These are phyloP conservation scores for Aspergillus sp. DNA, from an alignment of 2,329 filamentous ascomycete species.

Conservation along the genomic window DNA sequence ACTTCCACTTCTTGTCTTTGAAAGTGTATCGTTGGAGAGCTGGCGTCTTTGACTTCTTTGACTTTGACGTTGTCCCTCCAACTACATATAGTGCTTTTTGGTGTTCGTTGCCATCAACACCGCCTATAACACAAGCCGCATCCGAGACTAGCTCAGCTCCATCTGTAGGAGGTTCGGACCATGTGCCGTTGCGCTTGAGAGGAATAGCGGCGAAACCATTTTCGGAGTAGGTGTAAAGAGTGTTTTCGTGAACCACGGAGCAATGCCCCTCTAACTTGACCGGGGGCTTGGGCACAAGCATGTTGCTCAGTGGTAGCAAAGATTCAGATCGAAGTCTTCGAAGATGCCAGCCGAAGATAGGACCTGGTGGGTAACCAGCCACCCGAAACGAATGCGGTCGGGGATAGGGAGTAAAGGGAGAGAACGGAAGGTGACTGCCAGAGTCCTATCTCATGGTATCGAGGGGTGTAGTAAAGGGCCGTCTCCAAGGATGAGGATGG, in stretches of 20 bases:
- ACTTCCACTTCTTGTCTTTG: slow-evolving; percentile 57
- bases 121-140: slow-evolving; percentile 73
- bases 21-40: slow-evolving; percentile 74
- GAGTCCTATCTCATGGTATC: slow-evolving; percentile 38
- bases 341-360: slow-evolving; percentile 32
- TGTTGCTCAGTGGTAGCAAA: slow-evolving; percentile 37
- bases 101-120: slow-evolving; percentile 55
- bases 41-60: slow-evolving; percentile 61
- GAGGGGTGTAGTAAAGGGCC: slow-evolving; percentile 3
- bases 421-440: slow-evolving; percentile 31
- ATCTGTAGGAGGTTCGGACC: slow-evolving; percentile 64
- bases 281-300: slow-evolving; percentile 71
- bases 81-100: slow-evolving; percentile 74
- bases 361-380: slow-evolving; percentile 26
- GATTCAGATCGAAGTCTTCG: slow-evolving; percentile 16
- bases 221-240: slow-evolving; percentile 78
- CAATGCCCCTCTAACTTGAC: slow-evolving; percentile 74
- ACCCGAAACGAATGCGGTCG: slow-evolving; percentile 14
- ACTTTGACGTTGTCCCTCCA: slow-evolving; percentile 65
- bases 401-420: slow-evolving; percentile 22
- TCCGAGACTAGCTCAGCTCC: slow-evolving; percentile 66
- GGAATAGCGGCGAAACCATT: slow-evolving; percentile 72
- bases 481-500: slow-evolving; percentile 7
- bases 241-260: slow-evolving; percentile 76
- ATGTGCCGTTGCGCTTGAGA: slow-evolving; percentile 68